phyloP scores from a whole-genome alignment of 2,329 filamentous ascomycete species.

The Exophiala alcalophila region DNA sequence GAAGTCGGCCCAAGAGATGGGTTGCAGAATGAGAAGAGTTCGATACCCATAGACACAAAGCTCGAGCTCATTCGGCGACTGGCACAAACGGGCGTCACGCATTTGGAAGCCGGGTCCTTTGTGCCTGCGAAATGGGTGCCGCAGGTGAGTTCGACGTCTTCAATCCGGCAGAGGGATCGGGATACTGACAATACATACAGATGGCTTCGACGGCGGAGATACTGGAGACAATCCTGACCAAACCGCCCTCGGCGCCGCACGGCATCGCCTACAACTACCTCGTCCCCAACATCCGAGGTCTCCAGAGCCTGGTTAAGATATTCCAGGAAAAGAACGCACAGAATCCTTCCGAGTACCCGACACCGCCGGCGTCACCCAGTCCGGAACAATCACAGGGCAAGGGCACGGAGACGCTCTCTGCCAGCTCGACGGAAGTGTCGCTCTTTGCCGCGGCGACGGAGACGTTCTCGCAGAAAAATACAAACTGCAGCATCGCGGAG shows the following conservation, averaged over 20 bases:
- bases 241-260: constrained; percentile 49
- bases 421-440: constrained; percentile 54
- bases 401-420: constrained; percentile 40
- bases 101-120: constrained; percentile 54
- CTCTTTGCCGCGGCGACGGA: constrained; percentile 66
- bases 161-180: not conserved
- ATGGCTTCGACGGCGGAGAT: constrained; percentile 65
- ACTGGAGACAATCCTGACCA: constrained; percentile 52
- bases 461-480: constrained; percentile 63
- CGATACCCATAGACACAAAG: constrained; percentile 49
- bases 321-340: constrained; percentile 43
- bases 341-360: constrained; percentile 36
- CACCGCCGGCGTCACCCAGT: constrained; percentile 37
- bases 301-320: constrained; percentile 57
- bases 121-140: constrained; percentile 56
- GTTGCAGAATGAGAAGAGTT: constrained; percentile 52
- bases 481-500: constrained; percentile 63
- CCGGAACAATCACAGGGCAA: constrained; percentile 34
- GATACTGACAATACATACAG: constrained; percentile 36
- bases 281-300: constrained; percentile 60
- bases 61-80: constrained; percentile 49
- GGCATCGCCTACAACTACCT: constrained; percentile 65
- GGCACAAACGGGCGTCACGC: constrained; percentile 48
- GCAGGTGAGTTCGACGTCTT: constrained; percentile 42
- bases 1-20: constrained; percentile 55